Conservation (phyloP, 331 rosid genomes). For the Spiraea crenata region DNA sequence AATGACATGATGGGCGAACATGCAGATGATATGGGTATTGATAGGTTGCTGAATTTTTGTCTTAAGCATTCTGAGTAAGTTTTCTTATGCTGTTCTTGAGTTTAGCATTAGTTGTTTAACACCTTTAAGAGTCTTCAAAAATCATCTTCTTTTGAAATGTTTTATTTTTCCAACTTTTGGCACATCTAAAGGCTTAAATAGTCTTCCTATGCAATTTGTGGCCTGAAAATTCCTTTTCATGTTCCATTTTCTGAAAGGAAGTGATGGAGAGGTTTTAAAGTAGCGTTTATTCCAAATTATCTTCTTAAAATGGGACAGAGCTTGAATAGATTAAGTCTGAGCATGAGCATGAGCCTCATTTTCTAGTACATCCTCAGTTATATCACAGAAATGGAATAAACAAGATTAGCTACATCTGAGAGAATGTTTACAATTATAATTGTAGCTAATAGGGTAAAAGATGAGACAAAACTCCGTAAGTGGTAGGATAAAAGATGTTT, state of each 20-base stretch:
- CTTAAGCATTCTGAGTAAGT: conserved; percentile 51
- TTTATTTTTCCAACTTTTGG: background rate
- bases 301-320: too few species aligned
- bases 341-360: background rate
- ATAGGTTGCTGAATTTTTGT: conserved; percentile 66
- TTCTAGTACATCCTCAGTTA: background rate
- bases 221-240: background rate
- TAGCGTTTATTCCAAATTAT: too few species aligned
- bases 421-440: conserved; percentile 82
- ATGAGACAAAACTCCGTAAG: too few species aligned
- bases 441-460: conserved; percentile 35
- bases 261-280: background rate
- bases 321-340: too few species aligned
- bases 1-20: conserved; percentile 25
- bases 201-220: background rate
- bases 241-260: background rate
- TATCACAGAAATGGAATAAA: too few species aligned
- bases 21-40: conserved; percentile 32
- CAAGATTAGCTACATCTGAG: conserved; percentile 54
- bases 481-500: too few species aligned
- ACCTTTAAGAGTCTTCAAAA: background rate
- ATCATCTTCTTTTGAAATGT: background rate
- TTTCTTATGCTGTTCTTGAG: background rate
- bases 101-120: background rate
- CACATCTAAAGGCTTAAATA: background rate